Percentiles rank a stretch among this genome's conserved stretches.
Evolutionary conservation across 345 rosid species (phyloP).

Genomic region (Brassica napus): DNA sequence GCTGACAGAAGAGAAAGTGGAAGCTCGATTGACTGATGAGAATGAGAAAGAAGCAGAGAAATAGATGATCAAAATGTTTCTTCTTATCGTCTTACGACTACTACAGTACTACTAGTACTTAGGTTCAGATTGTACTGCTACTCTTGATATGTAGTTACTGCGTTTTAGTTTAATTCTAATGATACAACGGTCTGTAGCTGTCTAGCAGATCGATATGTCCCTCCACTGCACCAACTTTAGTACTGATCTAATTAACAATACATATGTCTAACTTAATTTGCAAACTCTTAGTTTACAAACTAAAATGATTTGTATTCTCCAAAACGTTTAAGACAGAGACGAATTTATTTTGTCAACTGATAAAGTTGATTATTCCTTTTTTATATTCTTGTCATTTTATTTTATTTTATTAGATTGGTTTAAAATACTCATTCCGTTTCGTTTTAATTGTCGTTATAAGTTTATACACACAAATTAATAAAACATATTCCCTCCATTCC

Average conservation of each 20-base stretch:
- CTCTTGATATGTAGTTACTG: slow-evolving; percentile 17
- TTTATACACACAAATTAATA: no score
- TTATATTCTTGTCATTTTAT: no score
- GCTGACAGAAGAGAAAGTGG: slow-evolving; percentile 41
- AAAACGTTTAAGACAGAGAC: background rate
- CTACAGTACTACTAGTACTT: background rate
- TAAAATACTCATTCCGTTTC: no score
- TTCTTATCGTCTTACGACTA: slow-evolving; percentile 14
- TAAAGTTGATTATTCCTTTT: no score
- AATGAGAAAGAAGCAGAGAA: slow-evolving; percentile 37
- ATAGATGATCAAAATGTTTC: slow-evolving; percentile 17
- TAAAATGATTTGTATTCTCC: background rate
- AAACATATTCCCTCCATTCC: no score
- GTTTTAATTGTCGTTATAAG: no score
- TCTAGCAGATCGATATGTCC: background rate
- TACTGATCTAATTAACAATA: background rate
- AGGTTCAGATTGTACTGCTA: slow-evolving; percentile 21
- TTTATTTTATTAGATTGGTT: no score
- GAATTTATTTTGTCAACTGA: background rate
- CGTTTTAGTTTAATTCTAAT: slow-evolving; percentile 5
- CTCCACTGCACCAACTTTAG: background rate
- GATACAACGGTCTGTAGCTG: background rate
- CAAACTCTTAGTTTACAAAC: background rate
- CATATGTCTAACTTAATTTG: background rate
- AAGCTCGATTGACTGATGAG: slow-evolving; percentile 27